phyloP scores from a whole-genome alignment of 1,284 basidiomycete genomes.

The Ustilago tritici region DNA sequence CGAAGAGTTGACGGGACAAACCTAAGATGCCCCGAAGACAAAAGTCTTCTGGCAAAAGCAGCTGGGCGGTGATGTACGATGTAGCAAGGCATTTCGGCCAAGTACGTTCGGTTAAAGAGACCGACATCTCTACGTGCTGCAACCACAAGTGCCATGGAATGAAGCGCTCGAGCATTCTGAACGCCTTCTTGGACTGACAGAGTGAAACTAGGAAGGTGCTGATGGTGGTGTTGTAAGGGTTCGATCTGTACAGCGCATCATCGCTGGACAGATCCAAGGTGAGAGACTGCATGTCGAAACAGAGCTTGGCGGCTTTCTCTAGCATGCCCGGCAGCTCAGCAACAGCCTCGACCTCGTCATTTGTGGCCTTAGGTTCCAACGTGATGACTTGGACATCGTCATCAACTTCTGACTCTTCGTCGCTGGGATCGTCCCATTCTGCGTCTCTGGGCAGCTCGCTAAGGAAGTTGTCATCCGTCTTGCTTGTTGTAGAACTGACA shows the following conservation, averaged over 20 bases:
- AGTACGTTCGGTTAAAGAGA: slow-evolving; percentile 23
- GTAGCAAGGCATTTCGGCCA: slow-evolving; percentile 37
- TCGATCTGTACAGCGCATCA: slow-evolving; percentile 53
- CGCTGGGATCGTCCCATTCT: slow-evolving; percentile 44
- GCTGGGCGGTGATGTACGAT: slow-evolving; percentile 72
- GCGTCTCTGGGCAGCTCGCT: slow-evolving; percentile 42
- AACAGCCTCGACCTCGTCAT: slow-evolving; percentile 48
- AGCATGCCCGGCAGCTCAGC: slow-evolving; percentile 75
- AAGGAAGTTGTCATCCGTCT: slow-evolving; percentile 41
- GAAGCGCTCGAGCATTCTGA: slow-evolving; percentile 71
- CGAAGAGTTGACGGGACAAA: slow-evolving; percentile 41
- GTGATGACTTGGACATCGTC: slow-evolving; percentile 73
- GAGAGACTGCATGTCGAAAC: slow-evolving; percentile 82
- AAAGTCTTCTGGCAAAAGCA: slow-evolving; percentile 93
- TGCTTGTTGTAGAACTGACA: slow-evolving; percentile 53
- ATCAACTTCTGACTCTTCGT: slow-evolving; percentile 55
- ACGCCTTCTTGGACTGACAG: slow-evolving; percentile 51
- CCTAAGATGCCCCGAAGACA: slow-evolving; percentile 85
- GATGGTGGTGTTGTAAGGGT: slow-evolving; percentile 86
- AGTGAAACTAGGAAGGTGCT: slow-evolving; percentile 86
- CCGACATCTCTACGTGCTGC: slow-evolving; percentile 49
- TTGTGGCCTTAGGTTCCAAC: slow-evolving; percentile 43
- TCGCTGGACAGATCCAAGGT: slow-evolving; percentile 72
- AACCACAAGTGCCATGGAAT: slow-evolving; percentile 85
- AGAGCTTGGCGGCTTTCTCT: slow-evolving; percentile 80